Conservation (phyloP, 164 flowering plant species). For the Stephania cephalantha region DNA sequence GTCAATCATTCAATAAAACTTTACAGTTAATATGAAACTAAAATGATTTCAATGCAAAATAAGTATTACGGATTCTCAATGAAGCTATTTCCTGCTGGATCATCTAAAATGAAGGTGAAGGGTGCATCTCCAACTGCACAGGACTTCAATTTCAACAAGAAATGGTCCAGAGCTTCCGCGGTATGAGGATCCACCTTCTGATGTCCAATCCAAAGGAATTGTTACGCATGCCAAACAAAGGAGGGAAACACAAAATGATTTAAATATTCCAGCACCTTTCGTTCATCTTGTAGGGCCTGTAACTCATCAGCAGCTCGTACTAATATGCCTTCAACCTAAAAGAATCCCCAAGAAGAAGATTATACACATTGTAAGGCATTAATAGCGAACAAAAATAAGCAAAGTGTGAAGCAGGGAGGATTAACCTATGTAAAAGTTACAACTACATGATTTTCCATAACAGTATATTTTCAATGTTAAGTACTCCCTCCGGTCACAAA, state of each 20-base stretch:
- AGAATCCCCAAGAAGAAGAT: background rate
- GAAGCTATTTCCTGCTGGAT: slow-evolving; percentile 98
- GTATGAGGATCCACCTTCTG: slow-evolving; percentile 84
- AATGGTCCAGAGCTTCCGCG: slow-evolving; percentile 83
- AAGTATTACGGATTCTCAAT: slow-evolving; percentile 79
- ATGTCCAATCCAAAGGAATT: background rate
- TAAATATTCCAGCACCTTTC: slow-evolving; percentile 43
- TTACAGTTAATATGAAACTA: background rate
- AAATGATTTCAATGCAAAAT: background rate
- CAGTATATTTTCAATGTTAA: too few species aligned
- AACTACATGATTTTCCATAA: too few species aligned
- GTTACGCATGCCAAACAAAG: background rate
- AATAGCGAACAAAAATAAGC: too few species aligned
- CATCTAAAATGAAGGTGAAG: slow-evolving; percentile 84
- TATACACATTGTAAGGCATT: too few species aligned
- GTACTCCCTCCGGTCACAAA: too few species aligned
- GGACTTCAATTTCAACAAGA: slow-evolving; percentile 63
- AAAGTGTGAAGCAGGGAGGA: too few species aligned
- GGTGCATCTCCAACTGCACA: slow-evolving; percentile 63
- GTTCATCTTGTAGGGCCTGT: slow-evolving; percentile 82
- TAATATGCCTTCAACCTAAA: slow-evolving; percentile 84
- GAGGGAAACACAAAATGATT: background rate
- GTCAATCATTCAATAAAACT: background rate
- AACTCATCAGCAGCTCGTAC: slow-evolving; percentile 66
- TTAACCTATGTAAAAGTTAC: too few species aligned